Evolutionary conservation across 371 early-diverging fungal genomes (phyloP), one percentile per base, ranked within the genome.

Genomic region (Catenaria anguillulae): DNA sequence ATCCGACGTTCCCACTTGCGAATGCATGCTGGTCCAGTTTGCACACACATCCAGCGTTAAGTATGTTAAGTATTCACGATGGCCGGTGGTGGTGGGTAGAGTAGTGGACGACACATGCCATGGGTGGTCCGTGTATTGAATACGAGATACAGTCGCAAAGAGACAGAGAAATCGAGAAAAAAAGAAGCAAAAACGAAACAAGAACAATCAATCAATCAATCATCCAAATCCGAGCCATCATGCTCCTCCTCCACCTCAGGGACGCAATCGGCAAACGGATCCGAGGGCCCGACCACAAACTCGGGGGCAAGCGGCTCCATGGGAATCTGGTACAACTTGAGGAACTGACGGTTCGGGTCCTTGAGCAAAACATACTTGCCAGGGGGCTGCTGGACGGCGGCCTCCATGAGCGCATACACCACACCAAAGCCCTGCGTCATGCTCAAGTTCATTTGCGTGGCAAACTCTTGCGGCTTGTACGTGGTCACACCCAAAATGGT

Each of bases 291-390:
- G 31, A 8, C 26, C 26, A 29, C 29, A 29, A 50, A 50, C 52
- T 50, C 52, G 52, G 29, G 29, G 15, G 29, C 26, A 8, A 43
- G 17, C 8, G 10, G 21, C 48, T 19, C 48, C 26, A 68, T 68
- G 56, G 88, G 84, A 26, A 89, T 81, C 45, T 77, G 66, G 74
- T 92, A 93, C 59, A 94, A 64, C 60, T 86, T 80, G 65, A 94
- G 78, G 29, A 87, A 76, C 12, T 92, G 80, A 83, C 89, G 92
- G 79, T 90, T 90, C 36, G 98, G 93, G 73, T 97, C 98, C 78
- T 90, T 90, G 73, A 92, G 83, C 69, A 97, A 74, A 35, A 96
- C 85, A 69, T 89, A 97, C 70, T 87, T 87, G 71, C 96, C 96
- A 68, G 94, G 93, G 43, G 85, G 83, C 62, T 89, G 74, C 66